Evolutionary conservation across 176 grass and related monocot species (phyloP).

Genomic region (Microstegium vimineum): DNA sequence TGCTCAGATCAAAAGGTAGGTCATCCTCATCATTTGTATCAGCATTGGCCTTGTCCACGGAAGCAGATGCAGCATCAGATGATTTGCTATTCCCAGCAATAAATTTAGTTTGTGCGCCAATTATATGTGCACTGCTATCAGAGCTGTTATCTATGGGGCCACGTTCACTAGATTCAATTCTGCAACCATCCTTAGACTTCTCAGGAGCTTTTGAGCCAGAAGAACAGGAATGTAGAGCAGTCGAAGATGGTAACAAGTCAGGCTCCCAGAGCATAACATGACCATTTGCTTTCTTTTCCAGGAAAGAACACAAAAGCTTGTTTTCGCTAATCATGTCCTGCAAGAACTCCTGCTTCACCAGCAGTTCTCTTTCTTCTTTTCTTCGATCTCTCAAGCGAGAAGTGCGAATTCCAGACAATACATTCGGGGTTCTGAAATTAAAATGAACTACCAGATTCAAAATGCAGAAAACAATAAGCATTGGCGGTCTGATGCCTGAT

Average conservation of each 20-base stretch:
- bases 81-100: conserved; percentile 15
- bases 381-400: conserved; percentile 83
- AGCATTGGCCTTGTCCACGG: conserved; percentile 17
- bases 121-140: conserved; percentile 9
- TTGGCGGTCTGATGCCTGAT: background rate
- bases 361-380: conserved; percentile 91
- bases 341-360: conserved; percentile 89
- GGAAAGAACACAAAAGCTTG: conserved; percentile 54
- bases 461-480: conserved; percentile 20
- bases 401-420: conserved; percentile 68
- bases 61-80: conserved; percentile 8
- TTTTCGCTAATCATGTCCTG: conserved; percentile 94
- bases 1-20: conserved; percentile 81
- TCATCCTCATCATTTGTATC: conserved; percentile 50
- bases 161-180: background rate
- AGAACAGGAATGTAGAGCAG: conserved; percentile 32
- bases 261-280: conserved; percentile 88
- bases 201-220: conserved; percentile 38
- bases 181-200: conserved; percentile 24
- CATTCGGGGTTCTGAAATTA: conserved; percentile 71
- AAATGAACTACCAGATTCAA: conserved; percentile 58
- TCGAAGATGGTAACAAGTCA: conserved; percentile 59
- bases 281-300: conserved; percentile 53
- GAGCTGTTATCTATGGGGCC: conserved; percentile 18
- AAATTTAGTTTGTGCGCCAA: conserved; percentile 12